Evolutionary conservation across 495 filamentous ascomycete species (phyloP).

Genomic region (Bombardia bombarda): DNA sequence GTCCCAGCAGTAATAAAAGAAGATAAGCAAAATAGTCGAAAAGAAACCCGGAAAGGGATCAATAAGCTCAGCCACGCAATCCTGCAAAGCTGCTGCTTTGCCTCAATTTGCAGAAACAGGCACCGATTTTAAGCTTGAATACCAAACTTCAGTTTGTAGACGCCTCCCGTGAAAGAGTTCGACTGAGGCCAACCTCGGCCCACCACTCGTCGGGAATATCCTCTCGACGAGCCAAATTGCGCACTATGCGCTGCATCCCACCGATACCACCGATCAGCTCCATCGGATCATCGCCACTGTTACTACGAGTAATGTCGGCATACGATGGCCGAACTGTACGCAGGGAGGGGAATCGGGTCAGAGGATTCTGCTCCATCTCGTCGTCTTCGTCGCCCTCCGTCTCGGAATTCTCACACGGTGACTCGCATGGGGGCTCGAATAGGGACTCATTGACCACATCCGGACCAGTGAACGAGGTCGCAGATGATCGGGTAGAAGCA

Average conservation of each 20-base stretch:
- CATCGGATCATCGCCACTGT: slow-evolving; percentile 21
- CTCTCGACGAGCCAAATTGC: slow-evolving; percentile 54
- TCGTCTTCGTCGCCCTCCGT: slow-evolving; percentile 31
- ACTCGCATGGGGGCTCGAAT: slow-evolving; percentile 31
- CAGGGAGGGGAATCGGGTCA: slow-evolving; percentile 13
- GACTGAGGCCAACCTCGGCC: slow-evolving; percentile 60
- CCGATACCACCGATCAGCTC: slow-evolving; percentile 39
- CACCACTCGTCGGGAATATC: slow-evolving; percentile 75
- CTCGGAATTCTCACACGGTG: slow-evolving; percentile 25
- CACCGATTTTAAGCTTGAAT: no score
- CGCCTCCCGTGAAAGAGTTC: slow-evolving; percentile 42
- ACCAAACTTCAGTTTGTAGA: slow-evolving; percentile 18
- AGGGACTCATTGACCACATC: slow-evolving; percentile 21
- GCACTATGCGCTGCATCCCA: slow-evolving; percentile 61
- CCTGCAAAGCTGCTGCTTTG: no score
- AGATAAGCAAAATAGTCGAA: no score
- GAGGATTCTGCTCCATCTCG: slow-evolving; percentile 19
- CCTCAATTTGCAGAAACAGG: no score
- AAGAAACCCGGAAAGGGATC: no score
- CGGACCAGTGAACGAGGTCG: slow-evolving; percentile 28
- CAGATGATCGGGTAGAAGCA: slow-evolving; percentile 22
- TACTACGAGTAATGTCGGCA: slow-evolving; percentile 23
- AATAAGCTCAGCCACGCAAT: no score
- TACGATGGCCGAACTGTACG: slow-evolving; percentile 20
- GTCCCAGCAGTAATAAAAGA: no score